Conservation (phyloP, 106 monocot genomes). For the Apostasia ramifera region DNA sequence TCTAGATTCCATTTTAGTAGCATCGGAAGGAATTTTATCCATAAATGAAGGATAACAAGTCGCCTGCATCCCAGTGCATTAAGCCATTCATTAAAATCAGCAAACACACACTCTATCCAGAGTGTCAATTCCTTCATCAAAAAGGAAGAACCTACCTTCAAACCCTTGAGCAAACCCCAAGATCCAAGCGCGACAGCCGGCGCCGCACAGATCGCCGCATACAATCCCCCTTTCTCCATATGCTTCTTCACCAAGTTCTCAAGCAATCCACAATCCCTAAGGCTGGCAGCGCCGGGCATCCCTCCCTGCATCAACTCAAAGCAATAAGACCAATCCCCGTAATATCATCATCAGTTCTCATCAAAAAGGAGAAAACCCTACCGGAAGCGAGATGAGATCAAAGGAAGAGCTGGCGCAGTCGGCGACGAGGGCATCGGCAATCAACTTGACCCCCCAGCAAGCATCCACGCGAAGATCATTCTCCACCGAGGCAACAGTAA, state of each 20-base stretch:
- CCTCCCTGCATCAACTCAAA: conserved; percentile 46
- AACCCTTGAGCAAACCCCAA: conserved; percentile 85
- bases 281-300: conserved; percentile 52
- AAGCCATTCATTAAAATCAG: neutral
- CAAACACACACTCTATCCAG: no score
- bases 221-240: conserved; percentile 43
- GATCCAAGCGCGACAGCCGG: conserved; percentile 73
- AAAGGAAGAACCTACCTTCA: conserved; percentile 30
- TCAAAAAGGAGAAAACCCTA: conserved; percentile 2
- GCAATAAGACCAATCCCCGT: neutral
- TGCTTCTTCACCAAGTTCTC: conserved; percentile 68
- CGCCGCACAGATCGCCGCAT: conserved; percentile 81
- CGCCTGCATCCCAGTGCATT: conserved; percentile 21
- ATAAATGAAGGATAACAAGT: conserved; percentile 79
- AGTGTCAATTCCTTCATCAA: neutral
- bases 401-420: conserved; percentile 33
- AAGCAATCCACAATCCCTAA: conserved; percentile 53
- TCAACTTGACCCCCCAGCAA: conserved; percentile 62
- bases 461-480: conserved; percentile 37
- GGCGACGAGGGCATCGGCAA: conserved; percentile 68
- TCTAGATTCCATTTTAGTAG: conserved; percentile 48
- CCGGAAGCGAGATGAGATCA: conserved; percentile 45
- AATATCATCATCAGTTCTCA: neutral
- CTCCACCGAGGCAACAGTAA: conserved; percentile 73
- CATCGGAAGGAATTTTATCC: conserved; percentile 65